Evolutionary conservation across 768 basidiomycete species (phyloP).

Genomic region (Pholiota microspora): DNA sequence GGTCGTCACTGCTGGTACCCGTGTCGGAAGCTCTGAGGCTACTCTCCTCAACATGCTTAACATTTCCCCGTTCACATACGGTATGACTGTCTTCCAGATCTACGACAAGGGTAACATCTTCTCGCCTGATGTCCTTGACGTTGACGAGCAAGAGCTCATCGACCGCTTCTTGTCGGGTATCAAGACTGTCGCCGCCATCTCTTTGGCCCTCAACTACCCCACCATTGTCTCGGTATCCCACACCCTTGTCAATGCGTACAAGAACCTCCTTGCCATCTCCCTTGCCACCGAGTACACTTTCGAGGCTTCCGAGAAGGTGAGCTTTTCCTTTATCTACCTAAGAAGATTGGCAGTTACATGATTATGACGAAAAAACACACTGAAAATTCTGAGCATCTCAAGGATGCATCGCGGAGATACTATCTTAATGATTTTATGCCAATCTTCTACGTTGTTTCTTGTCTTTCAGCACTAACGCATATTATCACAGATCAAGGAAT

Average conservation of each 20-base stretch:
- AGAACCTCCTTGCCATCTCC: slow-evolving; percentile 91
- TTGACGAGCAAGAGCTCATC: slow-evolving; percentile 88
- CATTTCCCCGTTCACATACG: slow-evolving; percentile 99
- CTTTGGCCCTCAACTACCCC: slow-evolving; percentile 93
- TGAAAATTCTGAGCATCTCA: slow-evolving; percentile 80
- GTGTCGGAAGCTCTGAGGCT: slow-evolving; percentile 97
- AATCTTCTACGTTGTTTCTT: not conserved
- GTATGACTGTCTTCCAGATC: slow-evolving; percentile 97
- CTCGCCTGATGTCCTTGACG: slow-evolving; percentile 85
- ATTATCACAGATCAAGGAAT: slow-evolving; percentile 78
- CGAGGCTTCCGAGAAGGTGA: slow-evolving; percentile 89
- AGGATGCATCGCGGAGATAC: slow-evolving; percentile 39
- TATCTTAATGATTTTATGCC: slow-evolving; percentile 28
- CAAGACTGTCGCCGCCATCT: slow-evolving; percentile 94
- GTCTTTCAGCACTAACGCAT: slow-evolving; percentile 16
- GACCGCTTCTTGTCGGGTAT: slow-evolving; percentile 91
- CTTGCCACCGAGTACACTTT: slow-evolving; percentile 93
- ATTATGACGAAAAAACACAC: slow-evolving; percentile 49
- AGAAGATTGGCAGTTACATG: slow-evolving; percentile 20
- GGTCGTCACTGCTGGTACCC: slow-evolving; percentile 88
- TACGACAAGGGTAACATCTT: slow-evolving; percentile 94
- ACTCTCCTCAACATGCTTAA: slow-evolving; percentile 99
- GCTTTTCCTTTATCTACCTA: slow-evolving; percentile 20
- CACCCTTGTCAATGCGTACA: slow-evolving; percentile 98
- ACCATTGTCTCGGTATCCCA: slow-evolving; percentile 93